Evolutionary conservation across 2,329 filamentous ascomycete genomes (phyloP), one percentile per base, ranked within the genome.

Genomic region (Cercospora zeina): DNA sequence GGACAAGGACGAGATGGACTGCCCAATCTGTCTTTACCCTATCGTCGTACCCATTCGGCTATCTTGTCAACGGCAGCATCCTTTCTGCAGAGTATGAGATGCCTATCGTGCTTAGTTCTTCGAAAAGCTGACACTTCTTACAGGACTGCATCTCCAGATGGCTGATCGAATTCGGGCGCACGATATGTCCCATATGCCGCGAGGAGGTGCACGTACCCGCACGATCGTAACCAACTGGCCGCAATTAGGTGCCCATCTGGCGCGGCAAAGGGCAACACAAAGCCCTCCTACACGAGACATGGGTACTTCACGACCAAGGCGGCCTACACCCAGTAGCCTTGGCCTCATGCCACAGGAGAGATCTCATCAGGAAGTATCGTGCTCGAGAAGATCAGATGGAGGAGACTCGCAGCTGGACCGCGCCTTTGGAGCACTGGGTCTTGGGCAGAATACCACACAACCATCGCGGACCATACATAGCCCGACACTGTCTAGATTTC

Each of bases 101-200:
- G 8, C 21, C n/a, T 19, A 30, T 14, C 3, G 11, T 30, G 21
- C 42, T n/a, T 21, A 8, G 14, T 30, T 11, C 21, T 49, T 49
- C 24, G 11, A 24, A 27, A 11, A n/a, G 42, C 21, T 27, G 21
- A 49, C 21, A 10, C 1, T 27, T 14, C 7, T n/a, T 24, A 4
- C 42, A 49, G 42, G 42, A 49, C 21, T 49, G 42, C 21, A 49
- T 49, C 24, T 49, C 42, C 21, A 49, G 13, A n/a, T 49, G 42
- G 42, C 42, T 49, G 42, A 49, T 49, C 42, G 42, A 49, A n/a
- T 49, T 49, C n/a, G 2, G 3, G 10, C 21, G 42, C 6, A 8
- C 8, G 42, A 49, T 30, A 30, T 49, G 42, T 27, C 42, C 42
- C 42, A n/a, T 27, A 27, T 49, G 42, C 42, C 42, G 42, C 9